These are phyloP conservation scores for Theobroma grandiflorum DNA, from an alignment of 441 rosid species.

Conservation along the genomic window DNA sequence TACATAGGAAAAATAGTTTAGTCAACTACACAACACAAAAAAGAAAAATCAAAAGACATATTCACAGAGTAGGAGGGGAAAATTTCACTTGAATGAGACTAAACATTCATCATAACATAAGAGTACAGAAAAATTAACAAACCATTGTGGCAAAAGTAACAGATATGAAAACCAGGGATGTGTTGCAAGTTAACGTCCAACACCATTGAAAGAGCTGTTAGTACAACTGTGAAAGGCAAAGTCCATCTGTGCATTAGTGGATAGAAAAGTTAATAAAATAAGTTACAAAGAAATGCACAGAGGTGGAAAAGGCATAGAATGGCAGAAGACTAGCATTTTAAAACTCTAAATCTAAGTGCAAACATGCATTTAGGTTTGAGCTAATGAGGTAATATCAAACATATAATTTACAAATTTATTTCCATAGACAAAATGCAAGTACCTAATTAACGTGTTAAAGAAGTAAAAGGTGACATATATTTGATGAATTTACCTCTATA, in stretches of 20 bases:
- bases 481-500: slow-evolving; percentile 61
- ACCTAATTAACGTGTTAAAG: slow-evolving; percentile 10
- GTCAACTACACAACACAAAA: slow-evolving; percentile 28
- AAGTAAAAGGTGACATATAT: background rate
- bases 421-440: too few species aligned
- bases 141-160: slow-evolving; percentile 99
- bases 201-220: slow-evolving; percentile 95
- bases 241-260: slow-evolving; percentile 88
- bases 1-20: slow-evolving; percentile 15
- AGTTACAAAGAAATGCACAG: slow-evolving; percentile 24
- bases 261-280: slow-evolving; percentile 60
- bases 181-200: slow-evolving; percentile 97
- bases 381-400: slow-evolving; percentile 3
- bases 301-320: slow-evolving; percentile 20
- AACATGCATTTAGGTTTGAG: background rate
- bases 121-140: slow-evolving; percentile 39
- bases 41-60: slow-evolving; percentile 18
- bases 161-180: slow-evolving; percentile 95
- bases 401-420: background rate
- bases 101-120: slow-evolving; percentile 9
- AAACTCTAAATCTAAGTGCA: slow-evolving; percentile 3
- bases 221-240: slow-evolving; percentile 97
- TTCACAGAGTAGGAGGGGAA: slow-evolving; percentile 22
- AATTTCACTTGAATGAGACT: slow-evolving; percentile 15
- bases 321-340: background rate